These are phyloP conservation scores for Fusarium verrucosum DNA, from an alignment of 2,329 filamentous ascomycete genomes.

Conservation along the genomic window DNA sequence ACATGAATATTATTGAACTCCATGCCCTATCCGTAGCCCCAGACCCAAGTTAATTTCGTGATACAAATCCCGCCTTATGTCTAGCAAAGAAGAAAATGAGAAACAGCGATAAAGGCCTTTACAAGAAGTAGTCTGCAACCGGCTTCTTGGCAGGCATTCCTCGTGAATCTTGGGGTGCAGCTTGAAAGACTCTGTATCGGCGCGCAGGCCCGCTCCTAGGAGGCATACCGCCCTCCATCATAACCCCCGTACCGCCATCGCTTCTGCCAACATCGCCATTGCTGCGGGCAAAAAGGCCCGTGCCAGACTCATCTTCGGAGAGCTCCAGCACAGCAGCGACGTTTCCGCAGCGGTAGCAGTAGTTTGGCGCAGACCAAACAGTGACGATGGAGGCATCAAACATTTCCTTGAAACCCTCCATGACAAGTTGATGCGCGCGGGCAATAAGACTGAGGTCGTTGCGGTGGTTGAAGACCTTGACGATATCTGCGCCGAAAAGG, in stretches of 20 bases:
- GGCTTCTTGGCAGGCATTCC: constrained; percentile 99
- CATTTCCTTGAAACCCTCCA: constrained; percentile 99
- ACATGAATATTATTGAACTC: constrained; percentile 36
- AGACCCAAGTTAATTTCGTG: constrained; percentile 28
- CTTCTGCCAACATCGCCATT: constrained; percentile 74
- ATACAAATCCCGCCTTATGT: constrained; percentile 30
- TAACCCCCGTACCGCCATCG: constrained; percentile 59
- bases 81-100: constrained; percentile 10
- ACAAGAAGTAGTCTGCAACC: constrained; percentile 95
- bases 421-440: constrained; percentile 94
- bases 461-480: constrained; percentile 93
- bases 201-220: constrained; percentile 77
- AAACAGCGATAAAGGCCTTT: constrained; percentile 29
- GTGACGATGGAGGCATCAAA: constrained; percentile 96
- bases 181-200: constrained; percentile 94
- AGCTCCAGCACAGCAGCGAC: constrained; percentile 95
- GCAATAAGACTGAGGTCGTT: constrained; percentile 94
- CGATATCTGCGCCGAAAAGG: constrained; percentile 93
- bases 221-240: constrained; percentile 58
- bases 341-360: constrained; percentile 96
- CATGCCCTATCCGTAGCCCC: constrained; percentile 38
- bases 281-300: constrained; percentile 73
- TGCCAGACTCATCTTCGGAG: constrained; percentile 83
- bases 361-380: constrained; percentile 98
- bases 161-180: constrained; percentile 91